Percentiles rank a stretch among this genome's conserved stretches.
Conservation (phyloP, 768 basidiomycete genomes). For the Psilocybe cyanescens region DNA sequence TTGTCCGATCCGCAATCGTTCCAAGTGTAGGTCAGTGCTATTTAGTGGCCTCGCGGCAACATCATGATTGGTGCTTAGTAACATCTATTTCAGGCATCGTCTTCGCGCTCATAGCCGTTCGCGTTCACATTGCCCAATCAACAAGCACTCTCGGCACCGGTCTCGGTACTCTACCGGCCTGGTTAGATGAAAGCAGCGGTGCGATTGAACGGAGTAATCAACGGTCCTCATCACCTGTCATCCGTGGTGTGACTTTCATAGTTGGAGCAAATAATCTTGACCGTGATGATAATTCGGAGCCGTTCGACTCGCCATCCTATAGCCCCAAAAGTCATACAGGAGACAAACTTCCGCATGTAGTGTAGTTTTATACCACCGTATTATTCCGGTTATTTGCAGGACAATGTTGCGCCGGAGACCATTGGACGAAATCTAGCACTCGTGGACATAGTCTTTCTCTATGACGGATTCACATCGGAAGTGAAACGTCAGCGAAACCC, state of each 20-base stretch:
- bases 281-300: neutral
- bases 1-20: constrained; percentile 21
- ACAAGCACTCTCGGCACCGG: neutral
- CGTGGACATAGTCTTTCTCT: too few relatives aligned
- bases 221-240: neutral
- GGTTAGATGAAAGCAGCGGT: neutral
- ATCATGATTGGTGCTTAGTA: too few relatives aligned
- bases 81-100: constrained; percentile 14
- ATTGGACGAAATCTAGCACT: too few relatives aligned
- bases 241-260: neutral
- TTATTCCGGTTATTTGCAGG: too few relatives aligned
- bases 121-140: constrained; percentile 11
- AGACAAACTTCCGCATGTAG: too few relatives aligned
- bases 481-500: too few relatives aligned
- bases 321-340: neutral
- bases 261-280: neutral
- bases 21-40: constrained; percentile 21
- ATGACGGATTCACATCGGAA: too few relatives aligned
- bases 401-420: too few relatives aligned
- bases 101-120: constrained; percentile 20
- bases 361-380: too few relatives aligned
- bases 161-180: neutral
- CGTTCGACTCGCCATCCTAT: neutral
- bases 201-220: neutral
- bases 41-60: too few relatives aligned